Evolutionary conservation across 768 basidiomycete species (phyloP).

Genomic region (Multifurca ochricompacta): DNA sequence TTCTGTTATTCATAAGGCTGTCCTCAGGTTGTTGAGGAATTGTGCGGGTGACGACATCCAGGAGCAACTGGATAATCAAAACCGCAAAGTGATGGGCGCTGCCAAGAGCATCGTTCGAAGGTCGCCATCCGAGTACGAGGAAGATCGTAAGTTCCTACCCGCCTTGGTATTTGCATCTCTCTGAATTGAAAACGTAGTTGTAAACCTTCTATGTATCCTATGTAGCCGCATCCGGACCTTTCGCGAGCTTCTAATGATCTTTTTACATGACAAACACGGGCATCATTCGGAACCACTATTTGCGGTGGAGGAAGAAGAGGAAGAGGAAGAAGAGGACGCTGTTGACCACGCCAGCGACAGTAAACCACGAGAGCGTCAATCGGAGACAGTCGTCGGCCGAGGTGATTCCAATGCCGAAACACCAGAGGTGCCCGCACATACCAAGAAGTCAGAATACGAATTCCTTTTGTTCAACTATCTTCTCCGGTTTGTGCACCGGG

Average conservation of each 20-base stretch:
- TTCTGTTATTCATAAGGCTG: slow-evolving; percentile 81
- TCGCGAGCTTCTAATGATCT: slow-evolving; percentile 89
- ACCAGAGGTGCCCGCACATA: slow-evolving; percentile 29
- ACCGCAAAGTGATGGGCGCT: slow-evolving; percentile 67
- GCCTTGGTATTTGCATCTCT: background rate
- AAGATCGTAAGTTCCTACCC: slow-evolving; percentile 60
- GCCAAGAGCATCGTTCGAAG: slow-evolving; percentile 60
- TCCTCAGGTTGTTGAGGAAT: slow-evolving; percentile 73
- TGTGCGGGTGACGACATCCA: slow-evolving; percentile 91
- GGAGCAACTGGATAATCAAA: slow-evolving; percentile 75
- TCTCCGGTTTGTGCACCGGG: slow-evolving; percentile 88
- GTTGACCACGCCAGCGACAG: slow-evolving; percentile 29
- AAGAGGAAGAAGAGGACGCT: slow-evolving; percentile 27
- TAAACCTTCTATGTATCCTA: slow-evolving; percentile 84
- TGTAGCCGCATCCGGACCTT: slow-evolving; percentile 88
- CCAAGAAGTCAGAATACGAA: slow-evolving; percentile 81
- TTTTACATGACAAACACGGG: slow-evolving; percentile 94
- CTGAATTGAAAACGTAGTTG: slow-evolving; percentile 44
- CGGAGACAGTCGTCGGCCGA: background rate
- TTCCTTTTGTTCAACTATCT: slow-evolving; percentile 95
- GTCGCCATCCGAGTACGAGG: slow-evolving; percentile 82
- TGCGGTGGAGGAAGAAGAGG: slow-evolving; percentile 63
- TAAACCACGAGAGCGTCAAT: slow-evolving; percentile 11
- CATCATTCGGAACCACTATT: slow-evolving; percentile 70
- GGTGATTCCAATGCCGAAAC: background rate